These are phyloP conservation scores for Oryza rufipogon DNA, from an alignment of 176 grass and related monocot species.

Conservation along the genomic window DNA sequence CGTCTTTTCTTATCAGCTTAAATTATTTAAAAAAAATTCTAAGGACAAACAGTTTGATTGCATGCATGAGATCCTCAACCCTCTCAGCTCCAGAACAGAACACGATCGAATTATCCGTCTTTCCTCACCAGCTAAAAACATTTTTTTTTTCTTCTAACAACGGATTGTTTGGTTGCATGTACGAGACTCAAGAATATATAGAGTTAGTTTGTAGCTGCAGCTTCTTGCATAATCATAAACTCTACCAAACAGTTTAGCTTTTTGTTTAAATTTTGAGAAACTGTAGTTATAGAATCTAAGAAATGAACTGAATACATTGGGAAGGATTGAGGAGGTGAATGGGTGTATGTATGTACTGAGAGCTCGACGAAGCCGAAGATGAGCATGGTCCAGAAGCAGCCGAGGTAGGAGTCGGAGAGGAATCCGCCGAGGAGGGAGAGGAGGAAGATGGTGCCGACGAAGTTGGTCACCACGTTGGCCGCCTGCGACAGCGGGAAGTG, in stretches of 20 bases:
- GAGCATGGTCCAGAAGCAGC: conserved; percentile 95
- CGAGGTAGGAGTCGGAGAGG: conserved; percentile 95
- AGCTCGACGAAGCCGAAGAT: conserved; percentile 98
- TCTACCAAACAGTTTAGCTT: too few relatives aligned
- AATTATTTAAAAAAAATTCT: not conserved
- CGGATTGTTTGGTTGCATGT: too few relatives aligned
- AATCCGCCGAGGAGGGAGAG: conserved; percentile 85
- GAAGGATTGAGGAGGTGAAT: too few relatives aligned
- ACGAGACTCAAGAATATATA: not conserved
- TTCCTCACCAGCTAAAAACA: not conserved
- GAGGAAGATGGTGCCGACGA: conserved; percentile 93
- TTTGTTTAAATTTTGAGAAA: too few relatives aligned
- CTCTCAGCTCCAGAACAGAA: too few relatives aligned
- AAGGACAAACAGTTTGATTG: too few relatives aligned
- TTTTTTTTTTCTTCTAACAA: too few relatives aligned
- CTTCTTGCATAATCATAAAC: too few relatives aligned
- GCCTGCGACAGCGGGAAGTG: conserved; percentile 85
- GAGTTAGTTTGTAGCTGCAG: too few relatives aligned
- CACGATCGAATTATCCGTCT: not conserved
- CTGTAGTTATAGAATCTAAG: too few relatives aligned
- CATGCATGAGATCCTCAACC: too few relatives aligned
- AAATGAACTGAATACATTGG: not conserved
- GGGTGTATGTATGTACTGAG: conserved; percentile 47
- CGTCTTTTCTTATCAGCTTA: not conserved
- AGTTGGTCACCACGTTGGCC: conserved; percentile 93